A percentile compares a stretch with the other conserved stretches of the same genome.
Evolutionary conservation across 2,329 filamentous ascomycete species (phyloP).

Genomic region (Phoma sp.): DNA sequence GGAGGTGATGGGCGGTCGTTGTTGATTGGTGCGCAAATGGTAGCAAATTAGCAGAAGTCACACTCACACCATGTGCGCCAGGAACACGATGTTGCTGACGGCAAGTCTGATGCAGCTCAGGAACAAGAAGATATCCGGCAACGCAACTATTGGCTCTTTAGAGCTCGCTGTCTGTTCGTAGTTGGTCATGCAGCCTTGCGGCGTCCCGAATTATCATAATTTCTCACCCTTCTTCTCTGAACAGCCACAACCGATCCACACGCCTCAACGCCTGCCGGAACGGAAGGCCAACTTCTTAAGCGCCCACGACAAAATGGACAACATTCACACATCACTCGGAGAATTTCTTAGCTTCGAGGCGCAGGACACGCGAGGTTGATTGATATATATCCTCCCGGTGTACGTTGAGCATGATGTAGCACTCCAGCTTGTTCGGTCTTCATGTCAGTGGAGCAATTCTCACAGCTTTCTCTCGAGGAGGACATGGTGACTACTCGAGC

Average conservation of each 20-base stretch:
- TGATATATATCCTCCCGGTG: slow-evolving; percentile 43
- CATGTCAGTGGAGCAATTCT: slow-evolving; percentile 49
- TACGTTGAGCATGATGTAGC: slow-evolving; percentile 20
- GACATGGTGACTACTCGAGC: slow-evolving; percentile 50
- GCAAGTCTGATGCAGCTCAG: slow-evolving; percentile 18
- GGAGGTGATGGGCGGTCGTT: neutral
- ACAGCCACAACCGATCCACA: slow-evolving; percentile 42
- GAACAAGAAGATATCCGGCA: slow-evolving; percentile 22
- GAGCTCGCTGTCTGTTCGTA: slow-evolving; percentile 19
- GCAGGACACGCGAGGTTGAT: slow-evolving; percentile 18
- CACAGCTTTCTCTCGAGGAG: slow-evolving; percentile 47
- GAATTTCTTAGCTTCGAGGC: slow-evolving; percentile 12
- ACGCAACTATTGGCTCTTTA: slow-evolving; percentile 19
- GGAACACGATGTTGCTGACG: slow-evolving; percentile 18
- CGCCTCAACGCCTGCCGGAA: slow-evolving; percentile 40
- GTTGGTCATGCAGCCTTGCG: slow-evolving; percentile 35
- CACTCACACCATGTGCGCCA: slow-evolving; percentile 7
- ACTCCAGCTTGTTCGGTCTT: slow-evolving; percentile 27
- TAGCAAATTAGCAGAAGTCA: slow-evolving; percentile 8
- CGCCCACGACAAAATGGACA: slow-evolving; percentile 37
- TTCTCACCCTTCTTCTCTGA: slow-evolving; percentile 32
- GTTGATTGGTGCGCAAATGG: slow-evolving; percentile 14
- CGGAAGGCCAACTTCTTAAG: slow-evolving; percentile 39
- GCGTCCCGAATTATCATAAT: slow-evolving; percentile 24
- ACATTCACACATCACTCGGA: slow-evolving; percentile 24